Conservation (phyloP, 129 eudicot genomes). For the Escallonia herrerae region DNA sequence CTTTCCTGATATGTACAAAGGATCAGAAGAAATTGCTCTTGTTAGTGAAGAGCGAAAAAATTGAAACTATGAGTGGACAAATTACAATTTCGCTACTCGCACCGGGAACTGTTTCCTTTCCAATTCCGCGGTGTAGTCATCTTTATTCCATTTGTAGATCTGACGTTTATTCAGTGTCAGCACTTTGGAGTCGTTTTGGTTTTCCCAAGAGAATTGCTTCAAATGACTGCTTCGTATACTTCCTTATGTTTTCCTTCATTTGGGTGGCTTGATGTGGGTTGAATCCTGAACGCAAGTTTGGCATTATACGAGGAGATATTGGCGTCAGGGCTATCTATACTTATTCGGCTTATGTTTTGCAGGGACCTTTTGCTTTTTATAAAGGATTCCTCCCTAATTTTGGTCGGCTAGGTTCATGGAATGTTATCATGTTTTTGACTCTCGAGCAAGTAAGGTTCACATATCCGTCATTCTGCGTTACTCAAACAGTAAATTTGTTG, state of each 20-base stretch:
- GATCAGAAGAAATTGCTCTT: too few species aligned
- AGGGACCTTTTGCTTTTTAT: conserved; percentile 81
- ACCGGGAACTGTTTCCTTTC: too few species aligned
- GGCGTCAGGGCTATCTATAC: conserved; percentile 2
- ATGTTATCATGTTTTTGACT: conserved; percentile 79
- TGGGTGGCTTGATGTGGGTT: background rate
- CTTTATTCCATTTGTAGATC: too few species aligned
- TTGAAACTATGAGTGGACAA: too few species aligned
- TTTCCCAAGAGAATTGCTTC: too few species aligned
- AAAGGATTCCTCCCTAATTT: conserved; percentile 89
- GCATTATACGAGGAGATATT: background rate
- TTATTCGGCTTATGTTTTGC: conserved; percentile 16
- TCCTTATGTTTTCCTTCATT: background rate
- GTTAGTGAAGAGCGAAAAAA: too few species aligned
- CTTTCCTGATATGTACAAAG: too few species aligned
- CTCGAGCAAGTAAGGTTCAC: conserved; percentile 67
- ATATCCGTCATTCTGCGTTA: background rate
- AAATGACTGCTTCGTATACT: background rate
- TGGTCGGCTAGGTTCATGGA: conserved; percentile 85
- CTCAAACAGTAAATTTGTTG: background rate
- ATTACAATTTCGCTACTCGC: too few species aligned
- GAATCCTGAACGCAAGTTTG: background rate
- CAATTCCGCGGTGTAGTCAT: too few species aligned
- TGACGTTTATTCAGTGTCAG: too few species aligned
- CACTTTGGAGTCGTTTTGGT: too few species aligned